Evolutionary conservation across 1,284 basidiomycete species (phyloP).

Genomic region (Kwoniella shivajii): DNA sequence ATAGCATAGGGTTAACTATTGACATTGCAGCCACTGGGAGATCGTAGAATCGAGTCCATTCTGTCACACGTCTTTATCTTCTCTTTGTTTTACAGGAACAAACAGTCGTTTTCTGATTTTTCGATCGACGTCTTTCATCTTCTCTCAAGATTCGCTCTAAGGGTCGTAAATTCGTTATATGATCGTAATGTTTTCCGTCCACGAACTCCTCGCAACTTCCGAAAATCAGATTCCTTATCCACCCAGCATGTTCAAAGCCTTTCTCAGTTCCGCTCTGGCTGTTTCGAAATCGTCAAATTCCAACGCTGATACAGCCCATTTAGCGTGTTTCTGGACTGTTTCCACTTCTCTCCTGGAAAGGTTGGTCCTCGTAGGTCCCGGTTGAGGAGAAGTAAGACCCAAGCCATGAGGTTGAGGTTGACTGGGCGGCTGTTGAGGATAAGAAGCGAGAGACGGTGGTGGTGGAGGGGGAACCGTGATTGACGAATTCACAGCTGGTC

Average conservation of each 20-base stretch:
- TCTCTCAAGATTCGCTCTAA: no score
- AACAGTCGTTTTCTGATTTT: no score
- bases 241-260: constrained; percentile 73
- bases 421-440: constrained; percentile 20
- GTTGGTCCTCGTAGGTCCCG: constrained; percentile 15
- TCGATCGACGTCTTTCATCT: no score
- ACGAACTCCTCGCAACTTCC: no score
- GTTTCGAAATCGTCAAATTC: constrained; percentile 89
- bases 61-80: no score
- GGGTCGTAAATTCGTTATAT: no score
- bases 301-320: constrained; percentile 84
- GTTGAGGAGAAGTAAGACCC: constrained; percentile 23
- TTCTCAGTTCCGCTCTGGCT: constrained; percentile 74
- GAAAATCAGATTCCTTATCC: no score
- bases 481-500: background rate
- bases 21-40: no score
- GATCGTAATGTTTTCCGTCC: no score
- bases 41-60: no score
- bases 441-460: constrained; percentile 30
- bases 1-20: no score
- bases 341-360: constrained; percentile 58
- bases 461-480: constrained; percentile 31
- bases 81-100: no score
- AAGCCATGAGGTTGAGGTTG: constrained; percentile 22
- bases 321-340: constrained; percentile 83